Evolutionary conservation across 139 green algal genomes (phyloP).

Genomic region (Tetratostichococcus sp.): DNA sequence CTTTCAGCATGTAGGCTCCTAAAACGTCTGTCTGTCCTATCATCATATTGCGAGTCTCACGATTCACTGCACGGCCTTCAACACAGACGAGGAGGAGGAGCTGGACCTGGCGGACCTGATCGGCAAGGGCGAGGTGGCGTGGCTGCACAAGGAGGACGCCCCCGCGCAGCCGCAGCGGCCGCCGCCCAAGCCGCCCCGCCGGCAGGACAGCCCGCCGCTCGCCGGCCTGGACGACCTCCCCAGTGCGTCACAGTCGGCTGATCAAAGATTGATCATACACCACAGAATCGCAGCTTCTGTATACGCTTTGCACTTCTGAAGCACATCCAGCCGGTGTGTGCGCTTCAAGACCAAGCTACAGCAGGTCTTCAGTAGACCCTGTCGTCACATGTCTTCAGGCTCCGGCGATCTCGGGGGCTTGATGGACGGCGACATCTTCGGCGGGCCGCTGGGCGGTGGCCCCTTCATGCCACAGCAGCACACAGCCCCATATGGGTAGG

Average conservation of each 20-base stretch:
- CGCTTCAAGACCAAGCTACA: no score
- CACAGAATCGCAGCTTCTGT: no score
- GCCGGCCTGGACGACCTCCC: neutral
- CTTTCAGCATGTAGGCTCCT: no score
- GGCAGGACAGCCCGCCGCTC: neutral
- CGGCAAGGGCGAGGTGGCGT: constrained; percentile 29
- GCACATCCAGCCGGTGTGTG: no score
- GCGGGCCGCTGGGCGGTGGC: neutral
- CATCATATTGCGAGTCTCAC: no score
- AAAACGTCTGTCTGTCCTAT: no score
- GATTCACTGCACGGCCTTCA: no score
- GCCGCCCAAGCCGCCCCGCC: neutral
- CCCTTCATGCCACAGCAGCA: neutral
- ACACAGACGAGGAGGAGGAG: constrained; percentile 20
- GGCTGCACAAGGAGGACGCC: constrained; percentile 21
- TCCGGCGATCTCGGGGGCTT: neutral
- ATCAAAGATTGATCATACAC: no score
- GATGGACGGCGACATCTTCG: neutral
- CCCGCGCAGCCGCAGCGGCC: neutral
- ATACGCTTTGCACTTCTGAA: no score
- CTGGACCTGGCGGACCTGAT: constrained; percentile 24
- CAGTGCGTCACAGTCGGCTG: no score
- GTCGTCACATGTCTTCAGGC: neutral
- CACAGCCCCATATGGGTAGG: neutral
- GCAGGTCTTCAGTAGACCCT: no score